These are phyloP conservation scores for Wickerhamomyces tratensis DNA, from an alignment of 805 yeast genomes.

Conservation along the genomic window DNA sequence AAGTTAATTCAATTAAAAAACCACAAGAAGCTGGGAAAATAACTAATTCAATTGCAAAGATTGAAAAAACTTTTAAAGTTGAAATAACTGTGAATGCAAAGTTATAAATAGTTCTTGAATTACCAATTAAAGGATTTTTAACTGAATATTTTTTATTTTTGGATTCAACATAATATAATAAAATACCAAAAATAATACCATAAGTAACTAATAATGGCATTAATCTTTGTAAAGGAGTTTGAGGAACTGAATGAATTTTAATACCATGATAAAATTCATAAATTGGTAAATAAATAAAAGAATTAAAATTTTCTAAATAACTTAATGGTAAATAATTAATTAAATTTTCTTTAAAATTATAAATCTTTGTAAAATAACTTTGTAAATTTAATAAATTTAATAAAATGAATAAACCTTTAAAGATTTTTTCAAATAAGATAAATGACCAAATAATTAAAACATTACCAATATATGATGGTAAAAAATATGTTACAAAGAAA, in stretches of 20 bases:
- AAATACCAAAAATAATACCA: conserved; percentile 14
- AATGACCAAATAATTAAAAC: conserved; percentile 12
- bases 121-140: conserved; percentile 37
- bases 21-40: conserved; percentile 88
- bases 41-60: conserved; percentile 73
- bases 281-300: conserved; percentile 12
- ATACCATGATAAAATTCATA: conserved; percentile 10
- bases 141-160: conserved; percentile 19
- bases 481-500: conserved; percentile 31
- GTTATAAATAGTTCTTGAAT: conserved; percentile 40
- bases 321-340: too few species aligned
- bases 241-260: conserved; percentile 15
- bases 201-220: conserved; percentile 28
- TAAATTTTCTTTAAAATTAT: too few species aligned
- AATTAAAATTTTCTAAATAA: conserved; percentile 1
- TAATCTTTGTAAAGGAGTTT: conserved; percentile 27
- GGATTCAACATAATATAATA: conserved; percentile 22
- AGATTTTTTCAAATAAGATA: conserved; percentile 2
- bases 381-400: not conserved
- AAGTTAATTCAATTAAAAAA: conserved; percentile 55
- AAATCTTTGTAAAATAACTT: too few species aligned
- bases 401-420: not conserved
- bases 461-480: conserved; percentile 39
- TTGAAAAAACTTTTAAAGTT: conserved; percentile 63
- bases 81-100: conserved; percentile 44